Evolutionary conservation across 208 protist genomes (phyloP), one percentile per base, ranked within the genome.

Genomic region (Leishmania martiniquensis): DNA sequence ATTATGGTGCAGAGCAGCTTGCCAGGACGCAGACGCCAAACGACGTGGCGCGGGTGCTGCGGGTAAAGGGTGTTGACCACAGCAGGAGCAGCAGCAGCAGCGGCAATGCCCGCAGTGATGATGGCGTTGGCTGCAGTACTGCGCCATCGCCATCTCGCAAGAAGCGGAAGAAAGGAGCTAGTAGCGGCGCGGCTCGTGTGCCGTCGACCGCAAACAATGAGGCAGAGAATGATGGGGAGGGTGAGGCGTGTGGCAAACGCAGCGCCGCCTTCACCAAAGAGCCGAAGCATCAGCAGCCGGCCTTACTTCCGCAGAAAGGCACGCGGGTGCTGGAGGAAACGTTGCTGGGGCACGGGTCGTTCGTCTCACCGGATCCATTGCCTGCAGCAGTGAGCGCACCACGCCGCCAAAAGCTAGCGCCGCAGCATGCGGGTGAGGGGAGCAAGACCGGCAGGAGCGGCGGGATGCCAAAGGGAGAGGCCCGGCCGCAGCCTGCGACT

Each of bases 131-230:
- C 13, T 12, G 54, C 32, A 60, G 59, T 78, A 54, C 44, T 7
- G 72, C 73, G 54, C 45, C 72, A 63, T 51, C 51, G 57, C 67
- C n/a, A 42, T 83, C 70, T 45, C 72, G 78, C 1, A 83, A 75
- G 45, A 76, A 34, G 34, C 66, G 57, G 54, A 83, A 74, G 37
- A 74, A 60, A 39, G 39, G 32, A 47, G 66, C 45, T 42, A 78
- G 63, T 37, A 74, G 32, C 37, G 70, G 55, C 2, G 60, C 78
- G 13, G 77, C 70, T 45, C 70, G 60, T 71, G 71, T 63, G 10
- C 68, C 49, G 29, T 72, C 71, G 1, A 72, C 65, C 59, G 78
- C 72, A 42, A 45, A 39, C 22, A 37, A 52, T 75, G 67, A 57
- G 62, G 25, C 44, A 12, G 22, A 44, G 42, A 32, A 47, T 47